Evolutionary conservation across 2,329 filamentous ascomycete species (phyloP), one percentile per base, ranked within the genome.

Genomic region (Beauveria rudraprayagi): DNA sequence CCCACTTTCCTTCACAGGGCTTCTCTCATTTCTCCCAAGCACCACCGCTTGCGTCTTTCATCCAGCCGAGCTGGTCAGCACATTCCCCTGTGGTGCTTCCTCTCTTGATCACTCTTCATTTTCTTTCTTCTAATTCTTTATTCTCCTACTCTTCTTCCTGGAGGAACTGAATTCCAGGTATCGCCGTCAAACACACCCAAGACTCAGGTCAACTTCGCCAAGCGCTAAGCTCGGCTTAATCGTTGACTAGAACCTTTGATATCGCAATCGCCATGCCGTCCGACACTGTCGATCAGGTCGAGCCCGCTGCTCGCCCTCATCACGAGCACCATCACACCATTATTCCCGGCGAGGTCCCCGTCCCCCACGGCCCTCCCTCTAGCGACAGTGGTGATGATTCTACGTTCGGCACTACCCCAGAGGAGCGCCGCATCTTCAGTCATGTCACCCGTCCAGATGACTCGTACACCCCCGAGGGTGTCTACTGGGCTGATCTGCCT

Each of bases 401-500:
- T 57, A 66, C 69, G 61, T 72, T 71, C 40, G 69, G 73, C 62
- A 76, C 74, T 64, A 77, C 76, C 61, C 73, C 76, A 55, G 79
- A 80, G 56, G 82, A 85, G 73, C 80, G 76, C 64, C 76, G 79
- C 71, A 83, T 85, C 67, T 96, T 97, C 78, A 82, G 88, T 68
- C 84, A 88, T 66, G 79, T 97, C 62, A 89, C 95, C 61, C 89
- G 90, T 60, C 93, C 93, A 2, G 90, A 95, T 70, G 93, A 97
- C 77, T 89, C 86, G 65, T 97, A 93, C 77, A 90, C 89, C 61
- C 76, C 82, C 60, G 84, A 92, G 22, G 93, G 93, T 63, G 82
- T 85, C 66, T 97, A 97, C 82, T 97, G 92, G 92, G 93, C 92
- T 40, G 93, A 97, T 71, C 79, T 97, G 68, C 86, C 88, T 22